Conservation (phyloP, 495 filamentous ascomycete species). For the Neurospora sp. region DNA sequence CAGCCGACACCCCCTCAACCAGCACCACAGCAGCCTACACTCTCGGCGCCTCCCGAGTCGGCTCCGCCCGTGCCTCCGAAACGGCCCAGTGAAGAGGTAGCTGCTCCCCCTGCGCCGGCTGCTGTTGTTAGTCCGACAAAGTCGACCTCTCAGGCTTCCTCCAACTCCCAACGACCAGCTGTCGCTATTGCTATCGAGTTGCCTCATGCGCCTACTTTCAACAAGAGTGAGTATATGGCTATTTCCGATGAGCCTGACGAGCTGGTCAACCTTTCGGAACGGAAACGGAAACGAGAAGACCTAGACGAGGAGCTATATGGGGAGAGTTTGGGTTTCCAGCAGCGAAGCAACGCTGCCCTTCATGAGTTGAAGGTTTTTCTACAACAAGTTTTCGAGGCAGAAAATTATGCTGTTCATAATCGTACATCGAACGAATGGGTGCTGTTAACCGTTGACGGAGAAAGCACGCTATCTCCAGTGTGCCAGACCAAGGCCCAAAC, state of each 20-base stretch:
- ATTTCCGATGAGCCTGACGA: constrained; percentile 33
- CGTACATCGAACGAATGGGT: constrained; percentile 30
- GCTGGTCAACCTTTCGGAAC: constrained; percentile 27
- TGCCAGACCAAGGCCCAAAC: constrained; percentile 61
- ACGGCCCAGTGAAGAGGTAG: neutral
- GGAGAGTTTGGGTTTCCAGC: constrained; percentile 57
- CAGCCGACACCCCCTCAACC: neutral
- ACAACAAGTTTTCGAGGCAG: constrained; percentile 66
- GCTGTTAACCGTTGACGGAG: constrained; percentile 40
- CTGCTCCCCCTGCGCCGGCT: neutral
- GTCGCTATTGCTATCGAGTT: constrained; percentile 34
- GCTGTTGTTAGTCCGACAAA: neutral
- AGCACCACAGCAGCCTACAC: neutral
- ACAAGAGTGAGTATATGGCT: constrained; percentile 30
- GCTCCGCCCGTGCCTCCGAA: neutral
- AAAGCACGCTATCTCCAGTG: constrained; percentile 51
- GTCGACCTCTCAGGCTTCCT: constrained; percentile 3
- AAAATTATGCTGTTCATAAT: constrained; percentile 50
- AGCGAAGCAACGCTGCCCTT: constrained; percentile 64
- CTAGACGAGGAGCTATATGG: constrained; percentile 36
- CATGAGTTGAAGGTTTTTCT: constrained; percentile 57
- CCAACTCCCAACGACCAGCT: constrained; percentile 7
- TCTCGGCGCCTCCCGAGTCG: neutral
- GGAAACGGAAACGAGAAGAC: constrained; percentile 28
- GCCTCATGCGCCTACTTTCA: constrained; percentile 18